Conservation (phyloP, 441 rosid genomes). For the Mallotus japonicus region DNA sequence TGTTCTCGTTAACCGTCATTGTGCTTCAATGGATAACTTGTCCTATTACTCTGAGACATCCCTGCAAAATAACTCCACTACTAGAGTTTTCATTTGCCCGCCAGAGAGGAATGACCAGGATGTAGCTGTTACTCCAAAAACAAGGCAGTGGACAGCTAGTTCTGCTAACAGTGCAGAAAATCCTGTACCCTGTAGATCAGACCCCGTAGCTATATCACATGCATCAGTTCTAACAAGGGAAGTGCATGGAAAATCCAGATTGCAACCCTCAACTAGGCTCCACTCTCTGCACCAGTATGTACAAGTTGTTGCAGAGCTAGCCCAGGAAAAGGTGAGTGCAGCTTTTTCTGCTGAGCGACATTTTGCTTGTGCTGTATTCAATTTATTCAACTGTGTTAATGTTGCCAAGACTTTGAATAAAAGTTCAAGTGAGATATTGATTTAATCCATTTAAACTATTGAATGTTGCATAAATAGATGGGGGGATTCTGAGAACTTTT, state of each 20-base stretch:
- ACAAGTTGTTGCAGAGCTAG: constrained; percentile 50
- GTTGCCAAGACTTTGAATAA: not conserved
- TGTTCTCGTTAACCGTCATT: constrained; percentile 62
- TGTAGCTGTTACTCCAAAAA: constrained; percentile 33
- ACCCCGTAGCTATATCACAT: constrained; percentile 33
- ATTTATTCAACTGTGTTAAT: constrained; percentile 8
- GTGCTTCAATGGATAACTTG: constrained; percentile 47
- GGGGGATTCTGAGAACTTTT: not conserved
- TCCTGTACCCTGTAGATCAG: constrained; percentile 34
- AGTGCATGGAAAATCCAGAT: constrained; percentile 44
- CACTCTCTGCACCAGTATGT: constrained; percentile 54
- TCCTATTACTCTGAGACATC: constrained; percentile 60
- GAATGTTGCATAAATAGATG: not conserved
- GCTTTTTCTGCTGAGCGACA: constrained; percentile 2
- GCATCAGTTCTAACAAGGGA: constrained; percentile 41
- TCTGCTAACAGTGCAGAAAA: constrained; percentile 24
- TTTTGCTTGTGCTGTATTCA: not conserved
- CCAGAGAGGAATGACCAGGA: constrained; percentile 39
- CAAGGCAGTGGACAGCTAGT: constrained; percentile 29
- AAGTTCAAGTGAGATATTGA: not conserved
- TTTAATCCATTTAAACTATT: not conserved
- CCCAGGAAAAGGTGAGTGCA: constrained; percentile 53
- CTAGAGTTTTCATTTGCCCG: constrained; percentile 31
- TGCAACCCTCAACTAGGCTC: constrained; percentile 61
- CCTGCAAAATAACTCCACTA: constrained; percentile 43